Evolutionary conservation across 2,329 filamentous ascomycete genomes (phyloP).

Genomic region (Scedosporium boydii): DNA sequence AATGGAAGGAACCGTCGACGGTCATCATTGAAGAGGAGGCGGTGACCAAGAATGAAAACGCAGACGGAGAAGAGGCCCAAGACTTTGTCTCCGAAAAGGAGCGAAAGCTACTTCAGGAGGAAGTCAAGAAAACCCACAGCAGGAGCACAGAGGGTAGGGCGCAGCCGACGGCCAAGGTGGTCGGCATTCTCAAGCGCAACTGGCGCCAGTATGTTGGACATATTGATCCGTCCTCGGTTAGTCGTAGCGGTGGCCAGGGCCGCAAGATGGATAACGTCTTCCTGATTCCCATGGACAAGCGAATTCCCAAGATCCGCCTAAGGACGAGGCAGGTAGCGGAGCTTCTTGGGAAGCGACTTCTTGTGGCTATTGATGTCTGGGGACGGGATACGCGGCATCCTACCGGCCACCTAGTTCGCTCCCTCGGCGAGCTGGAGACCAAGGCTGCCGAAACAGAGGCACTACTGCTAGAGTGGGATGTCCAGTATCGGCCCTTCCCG

Average conservation of each 20-base stretch:
- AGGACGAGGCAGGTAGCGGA: slow-evolving; percentile 84
- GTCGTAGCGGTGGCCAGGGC: slow-evolving; percentile 62
- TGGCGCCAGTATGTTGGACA: slow-evolving; percentile 98
- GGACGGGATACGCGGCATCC: slow-evolving; percentile 89
- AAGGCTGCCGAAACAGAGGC: slow-evolving; percentile 98
- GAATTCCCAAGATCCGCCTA: slow-evolving; percentile 90
- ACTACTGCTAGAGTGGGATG: slow-evolving; percentile 86
- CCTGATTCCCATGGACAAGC: slow-evolving; percentile 95
- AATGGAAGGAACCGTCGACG: slow-evolving; percentile 93
- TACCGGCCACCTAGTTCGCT: slow-evolving; percentile 86
- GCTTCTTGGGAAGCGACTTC: slow-evolving; percentile 78
- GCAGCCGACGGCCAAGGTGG: slow-evolving; percentile 85
- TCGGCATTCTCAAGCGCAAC: slow-evolving; percentile 88
- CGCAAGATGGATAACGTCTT: slow-evolving; percentile 89
- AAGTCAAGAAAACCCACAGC: slow-evolving; percentile 77
- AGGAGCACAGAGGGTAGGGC: slow-evolving; percentile 65
- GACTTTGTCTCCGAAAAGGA: slow-evolving; percentile 85
- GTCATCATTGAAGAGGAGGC: slow-evolving; percentile 94
- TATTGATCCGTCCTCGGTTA: slow-evolving; percentile 78
- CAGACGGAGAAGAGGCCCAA: slow-evolving; percentile 67
- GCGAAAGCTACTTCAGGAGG: slow-evolving; percentile 77
- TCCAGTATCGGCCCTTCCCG: slow-evolving; percentile 94
- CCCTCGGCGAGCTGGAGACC: slow-evolving; percentile 84
- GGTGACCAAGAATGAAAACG: slow-evolving; percentile 86
- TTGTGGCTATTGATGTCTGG: slow-evolving; percentile 94